Base-by-base conservation (phyloP, 495 filamentous ascomycete species). In the Aspergillus olivimuriae region DNA sequence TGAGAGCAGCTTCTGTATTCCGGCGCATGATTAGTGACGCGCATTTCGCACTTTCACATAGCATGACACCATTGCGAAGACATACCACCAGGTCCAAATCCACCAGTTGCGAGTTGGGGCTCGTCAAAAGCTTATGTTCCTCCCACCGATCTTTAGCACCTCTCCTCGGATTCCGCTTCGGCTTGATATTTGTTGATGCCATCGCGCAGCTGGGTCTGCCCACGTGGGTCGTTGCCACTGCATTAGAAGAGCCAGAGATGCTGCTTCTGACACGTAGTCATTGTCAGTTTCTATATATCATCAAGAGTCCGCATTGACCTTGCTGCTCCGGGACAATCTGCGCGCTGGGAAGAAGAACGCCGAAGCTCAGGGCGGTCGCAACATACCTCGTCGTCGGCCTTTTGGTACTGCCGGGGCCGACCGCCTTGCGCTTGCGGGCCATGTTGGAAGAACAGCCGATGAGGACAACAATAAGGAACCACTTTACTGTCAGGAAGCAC, bases 1-100 rank as follows among this genome's bases (percentile, higher is more conserved):
- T 7, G 76, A 65, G 3, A 86, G 60, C 7, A 84, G 60, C 38
- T 69, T 73, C 81, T 83, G n/a, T n/a, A n/a, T n/a, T n/a, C n/a
- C n/a, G n/a, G n/a, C n/a, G n/a, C n/a, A n/a, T n/a, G n/a, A n/a
- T n/a, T n/a, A n/a, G n/a, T n/a, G n/a, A n/a, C n/a, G n/a, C n/a
- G n/a, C n/a, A n/a, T n/a, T n/a, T n/a, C n/a, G n/a, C n/a, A n/a
- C n/a, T n/a, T n/a, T n/a, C n/a, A n/a, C n/a, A n/a, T n/a, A n/a
- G n/a, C n/a, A n/a, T 12, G 19, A 34, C 15, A 3, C 4, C 18
- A n/a, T 16, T 2, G 5, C 7, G 39, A 34, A 28, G 34, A 62
- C 76, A 52, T 57, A 82, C 80, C 53, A 81, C 70, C 10, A 86
- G 59, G 40, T 82, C 73, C 21, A 72, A 51, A 20, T 73, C 45